Base-by-base conservation (phyloP, 164 flowering plant species). In the Nymphaea thermarum region DNA sequence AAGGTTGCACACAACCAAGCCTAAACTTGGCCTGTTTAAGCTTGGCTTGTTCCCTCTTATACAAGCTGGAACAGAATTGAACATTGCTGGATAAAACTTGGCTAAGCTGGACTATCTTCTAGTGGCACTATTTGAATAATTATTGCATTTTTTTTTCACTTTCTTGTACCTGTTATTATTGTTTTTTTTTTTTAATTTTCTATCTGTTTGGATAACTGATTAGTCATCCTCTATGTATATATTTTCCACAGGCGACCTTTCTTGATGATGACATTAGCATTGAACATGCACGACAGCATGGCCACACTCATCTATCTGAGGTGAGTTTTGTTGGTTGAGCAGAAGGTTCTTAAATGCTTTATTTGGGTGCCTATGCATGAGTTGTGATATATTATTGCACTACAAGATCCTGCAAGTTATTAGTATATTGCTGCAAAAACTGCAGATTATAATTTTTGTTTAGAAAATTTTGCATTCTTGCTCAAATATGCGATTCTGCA, bases 291-390 rank as follows among this genome's bases (percentile, higher is more conserved):
- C 81, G 87, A 62, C 74, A 87, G 70, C 96, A 79, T 77, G 99
- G 99, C 41, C 99, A 94, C 72, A 88, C 90, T 69, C 99, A 94
- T 78, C 64, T 94, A 68, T 80, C 69, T 72, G 98, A 94, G 96
- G 99, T 88, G 67, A 47, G 64, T 64, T 47, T 47, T 2, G 11
- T 47, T 6, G 53, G 11, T 5, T 10, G 5, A 0, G 53, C 11
- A 45, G 7, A 6, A 47, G 55, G 55, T 7, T 47, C 12, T 6
- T 12, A 47, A 6, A 47, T 47, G 55, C 55, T 25, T 25, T 25
- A 25, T 25, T 25, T 25, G 36, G 36, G 36, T 25, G 36, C 36
- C 36, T 25, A 0, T 25, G 36, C 36, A 25, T 25, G 36, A 25
- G 36, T 25, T 25, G 36, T 25, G 36, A 25, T 25, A 25, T 25